Base-by-base conservation (phyloP, 106 monocot species). In the Chionographis japonica region DNA sequence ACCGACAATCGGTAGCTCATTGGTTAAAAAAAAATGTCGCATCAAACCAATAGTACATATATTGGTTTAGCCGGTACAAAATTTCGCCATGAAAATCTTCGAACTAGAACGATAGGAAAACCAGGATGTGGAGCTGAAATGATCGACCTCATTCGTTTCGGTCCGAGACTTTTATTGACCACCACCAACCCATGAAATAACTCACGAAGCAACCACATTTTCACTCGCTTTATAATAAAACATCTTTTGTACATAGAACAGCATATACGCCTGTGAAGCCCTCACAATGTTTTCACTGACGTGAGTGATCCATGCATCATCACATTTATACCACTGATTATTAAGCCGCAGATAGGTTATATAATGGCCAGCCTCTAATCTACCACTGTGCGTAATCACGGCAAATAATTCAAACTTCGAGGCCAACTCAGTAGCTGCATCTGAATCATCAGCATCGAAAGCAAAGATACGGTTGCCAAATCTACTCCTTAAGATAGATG, bases 341-440 rank as follows among this genome's bases (percentile, higher is more conserved):
- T 84, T 80, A 36, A 89, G 60, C 67, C 95, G 53, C 58, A 97
- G 56, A 62, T 82, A 97, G 2, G 95, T 97, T 75, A 87, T 65
- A 60, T 97, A 97, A 74, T 92, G 95, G 4, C 92, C 95, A 54
- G 92, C 83, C 50, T 97, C 89, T 69, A 97, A 73, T 46, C 72
- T 89, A 8, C 95, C 95, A 66, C 79, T 92, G 56, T 97, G 95
- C 2, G 88, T 92, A 35, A 97, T 80, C 40, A 97, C 84, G 8
- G 95, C 95, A 72, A 92, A 97, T 60, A 97, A 74, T 81, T 97
- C 95, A 71, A 92, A 89, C 56, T 92, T 80, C 38, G 92, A 80
- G 63, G 85, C 76, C 37, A 76, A 42, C 58, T 77, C 82, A 54
- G 61, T 56, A 18, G 77, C 57, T 59, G 67, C 67, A 62, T 82